Conservation (phyloP, 495 filamentous ascomycete species). For the Podospora anserina region DNA sequence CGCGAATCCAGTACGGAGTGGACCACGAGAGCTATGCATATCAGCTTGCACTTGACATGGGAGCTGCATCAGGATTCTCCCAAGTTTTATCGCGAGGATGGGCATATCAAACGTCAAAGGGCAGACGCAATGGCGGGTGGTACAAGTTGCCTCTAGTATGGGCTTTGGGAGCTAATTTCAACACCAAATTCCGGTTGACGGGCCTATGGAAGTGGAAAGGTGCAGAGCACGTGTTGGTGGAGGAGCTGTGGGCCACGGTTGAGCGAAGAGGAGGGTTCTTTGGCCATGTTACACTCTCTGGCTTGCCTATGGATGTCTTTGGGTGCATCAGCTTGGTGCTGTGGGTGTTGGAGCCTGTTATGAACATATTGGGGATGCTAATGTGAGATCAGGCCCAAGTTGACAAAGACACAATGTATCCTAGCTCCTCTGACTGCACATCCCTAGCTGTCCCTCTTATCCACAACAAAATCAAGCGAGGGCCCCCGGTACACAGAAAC, state of each 20-base stretch:
- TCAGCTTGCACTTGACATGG: too few relatives aligned
- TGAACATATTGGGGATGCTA: neutral
- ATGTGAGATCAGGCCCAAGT: too few relatives aligned
- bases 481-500: neutral
- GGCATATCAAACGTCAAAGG: too few relatives aligned
- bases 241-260: slow-evolving; percentile 39
- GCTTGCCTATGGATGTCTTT: slow-evolving; percentile 29
- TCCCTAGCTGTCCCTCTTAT: neutral
- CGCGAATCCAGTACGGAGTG: too few relatives aligned
- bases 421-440: too few relatives aligned
- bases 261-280: slow-evolving; percentile 31
- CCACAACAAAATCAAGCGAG: neutral
- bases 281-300: slow-evolving; percentile 29
- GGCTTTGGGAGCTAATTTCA: too few relatives aligned
- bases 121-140: too few relatives aligned
- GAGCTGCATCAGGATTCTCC: too few relatives aligned
- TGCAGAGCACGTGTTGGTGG: slow-evolving; percentile 34
- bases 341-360: slow-evolving; percentile 16
- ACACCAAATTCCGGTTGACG: slow-evolving; percentile 11
- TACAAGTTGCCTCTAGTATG: too few relatives aligned
- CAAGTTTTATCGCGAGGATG: too few relatives aligned
- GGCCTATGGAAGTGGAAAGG: slow-evolving; percentile 36
- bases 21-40: too few relatives aligned
- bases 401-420: neutral
- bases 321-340: slow-evolving; percentile 12